Conservation (phyloP, 805 yeast species). For the Metschnikowia borealis region DNA sequence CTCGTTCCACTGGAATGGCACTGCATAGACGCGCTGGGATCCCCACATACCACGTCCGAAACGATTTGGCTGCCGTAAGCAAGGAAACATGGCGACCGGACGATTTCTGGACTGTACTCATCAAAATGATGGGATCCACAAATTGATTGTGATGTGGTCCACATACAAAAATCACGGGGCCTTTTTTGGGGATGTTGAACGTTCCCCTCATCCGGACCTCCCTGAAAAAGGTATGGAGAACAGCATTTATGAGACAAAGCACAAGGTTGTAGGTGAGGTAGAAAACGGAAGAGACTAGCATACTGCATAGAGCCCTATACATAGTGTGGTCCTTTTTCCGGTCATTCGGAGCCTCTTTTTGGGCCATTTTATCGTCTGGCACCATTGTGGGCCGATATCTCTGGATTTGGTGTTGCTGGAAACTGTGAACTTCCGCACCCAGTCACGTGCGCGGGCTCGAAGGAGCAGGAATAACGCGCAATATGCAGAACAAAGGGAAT, state of each 20-base stretch:
- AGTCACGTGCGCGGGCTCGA: no score
- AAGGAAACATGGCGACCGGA: constrained; percentile 32
- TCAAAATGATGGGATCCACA: constrained; percentile 37
- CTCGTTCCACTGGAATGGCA: constrained; percentile 41
- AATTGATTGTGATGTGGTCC: constrained; percentile 45
- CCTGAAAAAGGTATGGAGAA: constrained; percentile 39
- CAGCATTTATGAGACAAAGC: constrained; percentile 30
- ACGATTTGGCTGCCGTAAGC: constrained; percentile 37
- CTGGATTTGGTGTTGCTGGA: no score
- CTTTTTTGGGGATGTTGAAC: constrained; percentile 34
- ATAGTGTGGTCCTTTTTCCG: not conserved
- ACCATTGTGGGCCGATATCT: not conserved
- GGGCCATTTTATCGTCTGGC: not conserved
- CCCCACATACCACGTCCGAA: constrained; percentile 30
- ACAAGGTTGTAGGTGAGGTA: constrained; percentile 25
- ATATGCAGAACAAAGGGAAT: no score
- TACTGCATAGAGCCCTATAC: not conserved
- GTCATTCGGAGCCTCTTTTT: not conserved
- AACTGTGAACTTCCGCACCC: no score
- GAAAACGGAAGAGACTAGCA: not conserved
- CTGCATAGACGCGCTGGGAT: constrained; percentile 28
- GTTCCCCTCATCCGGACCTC: constrained; percentile 37
- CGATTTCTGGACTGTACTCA: constrained; percentile 31
- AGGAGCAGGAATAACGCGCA: no score
- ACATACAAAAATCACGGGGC: constrained; percentile 38